Conservation (phyloP, 106 monocot genomes). For the Amphibolis antarctica region DNA sequence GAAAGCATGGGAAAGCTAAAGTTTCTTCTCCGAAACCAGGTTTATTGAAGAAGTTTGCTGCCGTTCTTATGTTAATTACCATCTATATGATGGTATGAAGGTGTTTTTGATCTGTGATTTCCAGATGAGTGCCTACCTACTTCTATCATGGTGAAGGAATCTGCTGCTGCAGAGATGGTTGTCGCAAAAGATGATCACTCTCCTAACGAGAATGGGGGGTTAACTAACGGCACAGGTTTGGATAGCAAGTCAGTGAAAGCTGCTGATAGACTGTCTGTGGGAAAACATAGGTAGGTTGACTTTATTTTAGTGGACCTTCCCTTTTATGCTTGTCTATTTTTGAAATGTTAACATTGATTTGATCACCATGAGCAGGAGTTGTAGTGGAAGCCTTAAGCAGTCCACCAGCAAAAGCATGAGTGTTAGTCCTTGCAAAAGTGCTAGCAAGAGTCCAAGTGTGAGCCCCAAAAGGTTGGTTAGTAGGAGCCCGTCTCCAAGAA, state of each 20-base stretch:
- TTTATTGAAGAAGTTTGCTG: too few species aligned
- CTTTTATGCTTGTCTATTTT: conserved; percentile 21
- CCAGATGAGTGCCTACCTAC: background rate
- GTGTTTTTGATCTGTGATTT: background rate
- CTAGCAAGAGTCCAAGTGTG: conserved; percentile 32
- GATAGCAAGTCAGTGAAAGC: conserved; percentile 33
- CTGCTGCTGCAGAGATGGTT: background rate
- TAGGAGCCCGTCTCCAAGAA: conserved; percentile 21
- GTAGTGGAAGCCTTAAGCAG: conserved; percentile 30
- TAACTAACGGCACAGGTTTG: conserved; percentile 40
- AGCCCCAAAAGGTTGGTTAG: conserved; percentile 18
- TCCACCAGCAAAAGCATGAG: conserved; percentile 72
- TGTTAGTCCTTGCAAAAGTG: conserved; percentile 40
- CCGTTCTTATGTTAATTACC: too few species aligned
- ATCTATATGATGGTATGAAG: too few species aligned
- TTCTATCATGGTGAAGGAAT: background rate
- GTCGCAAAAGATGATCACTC: background rate
- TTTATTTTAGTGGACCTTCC: conserved; percentile 4
- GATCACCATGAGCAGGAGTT: conserved; percentile 63
- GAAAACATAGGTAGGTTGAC: conserved; percentile 54
- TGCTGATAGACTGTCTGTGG: conserved; percentile 19
- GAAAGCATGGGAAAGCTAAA: conserved; percentile 5
- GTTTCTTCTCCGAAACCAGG: conserved; percentile 1
- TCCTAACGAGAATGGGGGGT: conserved; percentile 44
- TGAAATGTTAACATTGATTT: conserved; percentile 14